phyloP scores from a whole-genome alignment of 1,284 basidiomycete species.

The Naganishia sp. region DNA sequence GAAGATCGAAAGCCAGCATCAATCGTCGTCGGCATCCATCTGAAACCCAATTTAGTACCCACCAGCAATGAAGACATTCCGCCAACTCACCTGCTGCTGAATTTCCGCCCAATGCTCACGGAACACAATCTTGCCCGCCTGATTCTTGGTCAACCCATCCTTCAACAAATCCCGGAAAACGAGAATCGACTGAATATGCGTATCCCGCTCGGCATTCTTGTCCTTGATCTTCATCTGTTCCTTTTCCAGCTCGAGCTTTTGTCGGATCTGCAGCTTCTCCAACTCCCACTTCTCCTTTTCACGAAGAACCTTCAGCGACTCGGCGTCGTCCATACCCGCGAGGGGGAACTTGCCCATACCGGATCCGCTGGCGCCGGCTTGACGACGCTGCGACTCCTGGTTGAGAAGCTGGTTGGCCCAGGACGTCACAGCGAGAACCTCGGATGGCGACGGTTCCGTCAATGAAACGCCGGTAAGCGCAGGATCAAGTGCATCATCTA shows the following conservation, averaged over 20 bases:
- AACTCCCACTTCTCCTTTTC: slow-evolving; percentile 31
- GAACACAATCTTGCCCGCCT: slow-evolving; percentile 23
- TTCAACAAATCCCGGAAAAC: slow-evolving; percentile 25
- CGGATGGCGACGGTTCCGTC: slow-evolving; percentile 10
- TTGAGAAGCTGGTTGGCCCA: slow-evolving; percentile 24
- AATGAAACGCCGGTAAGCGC: neutral
- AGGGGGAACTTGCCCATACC: neutral
- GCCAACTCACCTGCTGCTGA: too few relatives aligned
- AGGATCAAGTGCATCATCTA: slow-evolving; percentile 18
- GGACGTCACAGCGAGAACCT: slow-evolving; percentile 20
- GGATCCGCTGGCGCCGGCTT: neutral
- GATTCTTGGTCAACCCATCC: slow-evolving; percentile 18
- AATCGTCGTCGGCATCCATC: too few relatives aligned
- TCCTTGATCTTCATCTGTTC: slow-evolving; percentile 29
- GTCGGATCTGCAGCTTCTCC: slow-evolving; percentile 31
- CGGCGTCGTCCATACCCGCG: slow-evolving; percentile 11
- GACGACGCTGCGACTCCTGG: slow-evolving; percentile 20
- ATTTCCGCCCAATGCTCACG: slow-evolving; percentile 11
- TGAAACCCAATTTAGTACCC: too few relatives aligned
- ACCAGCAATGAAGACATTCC: too few relatives aligned
- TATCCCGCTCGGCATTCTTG: slow-evolving; percentile 35
- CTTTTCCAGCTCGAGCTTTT: slow-evolving; percentile 31
- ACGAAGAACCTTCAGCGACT: slow-evolving; percentile 6
- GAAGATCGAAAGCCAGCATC: too few relatives aligned
- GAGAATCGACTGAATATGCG: slow-evolving; percentile 27